phyloP scores from a whole-genome alignment of 1,284 basidiomycete species.

The Ceratobasidium sp. region DNA sequence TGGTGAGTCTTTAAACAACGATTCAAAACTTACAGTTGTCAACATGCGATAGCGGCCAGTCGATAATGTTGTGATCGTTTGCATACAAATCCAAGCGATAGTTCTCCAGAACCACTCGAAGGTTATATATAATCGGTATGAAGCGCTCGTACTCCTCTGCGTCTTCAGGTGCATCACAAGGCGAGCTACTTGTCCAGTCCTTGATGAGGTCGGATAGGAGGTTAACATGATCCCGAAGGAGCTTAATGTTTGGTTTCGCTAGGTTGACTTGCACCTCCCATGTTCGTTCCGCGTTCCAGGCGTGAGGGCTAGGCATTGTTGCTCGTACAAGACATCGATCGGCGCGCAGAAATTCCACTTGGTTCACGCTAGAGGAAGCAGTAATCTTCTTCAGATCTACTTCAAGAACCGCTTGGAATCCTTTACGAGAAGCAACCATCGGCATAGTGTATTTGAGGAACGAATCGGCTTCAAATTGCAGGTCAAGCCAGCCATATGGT shows the following conservation, averaged over 20 bases:
- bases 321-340: slow-evolving; percentile 67
- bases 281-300: slow-evolving; percentile 69
- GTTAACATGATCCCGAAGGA: slow-evolving; percentile 91
- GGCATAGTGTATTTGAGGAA: slow-evolving; percentile 86
- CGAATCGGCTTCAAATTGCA: slow-evolving; percentile 82
- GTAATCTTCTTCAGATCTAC: slow-evolving; percentile 85
- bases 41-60: slow-evolving; percentile 80
- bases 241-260: slow-evolving; percentile 76
- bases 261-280: slow-evolving; percentile 83
- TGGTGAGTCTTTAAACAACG: slow-evolving; percentile 31
- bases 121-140: slow-evolving; percentile 81
- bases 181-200: slow-evolving; percentile 88
- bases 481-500: slow-evolving; percentile 74
- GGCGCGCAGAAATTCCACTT: slow-evolving; percentile 79
- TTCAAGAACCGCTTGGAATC: slow-evolving; percentile 83
- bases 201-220: slow-evolving; percentile 89
- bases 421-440: slow-evolving; percentile 76
- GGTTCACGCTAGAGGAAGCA: slow-evolving; percentile 87
- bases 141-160: slow-evolving; percentile 79
- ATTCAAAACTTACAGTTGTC: slow-evolving; percentile 76
- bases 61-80: slow-evolving; percentile 96
- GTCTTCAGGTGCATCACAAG: slow-evolving; percentile 51
- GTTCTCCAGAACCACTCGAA: slow-evolving; percentile 78
- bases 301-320: slow-evolving; percentile 60
- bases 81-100: slow-evolving; percentile 85